Base-by-base conservation (phyloP, 164 flowering plant species). In the Cinnamomum micranthum region DNA sequence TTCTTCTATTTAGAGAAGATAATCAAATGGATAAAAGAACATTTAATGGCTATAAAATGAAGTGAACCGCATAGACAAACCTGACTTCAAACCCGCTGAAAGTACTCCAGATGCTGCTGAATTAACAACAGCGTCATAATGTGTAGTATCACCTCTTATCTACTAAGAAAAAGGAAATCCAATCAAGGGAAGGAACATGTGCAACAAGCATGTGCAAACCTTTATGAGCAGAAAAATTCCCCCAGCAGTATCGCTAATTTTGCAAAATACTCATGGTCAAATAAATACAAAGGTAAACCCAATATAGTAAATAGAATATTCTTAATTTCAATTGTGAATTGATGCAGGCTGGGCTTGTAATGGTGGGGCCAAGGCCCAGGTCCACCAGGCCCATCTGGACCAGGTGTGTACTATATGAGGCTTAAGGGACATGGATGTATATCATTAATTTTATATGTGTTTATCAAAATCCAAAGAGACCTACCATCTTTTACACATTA, bases 61-160 rank as follows among this genome's bases (percentile, higher is more conserved):
- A 22, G 50, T n/a, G 62, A 23, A 1, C 55, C n/a, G 27, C 22
- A n/a, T 52, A 47, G 33, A 74, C 78, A 17, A 31, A 95, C 99
- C 99, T 82, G 99, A 96, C 72, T 86, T 88, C 50, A 96, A 31
- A 59, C 95, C 91, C 50, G 99, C 98, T 31, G 97, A 91, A 75
- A 91, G 94, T 25, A 96, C 93, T 77, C 99, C 98, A 70, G 98
- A 92, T 67, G 98, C 91, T 28, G 92, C 97, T 27, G 98, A 90
- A 81, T 96, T 96, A 71, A 90, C 94, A 77, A 96, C 99, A 65
- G 97, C 97, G 79, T 96, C 99, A 82, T 96, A 96, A 79, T 96
- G 99, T 55, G 99, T 64, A 58, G 99, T 94, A 78, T 96, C 99
- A 59, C 99, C 99, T 85, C 97, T 88, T 81, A 95, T 73, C 99